These are phyloP conservation scores for Clitocybe nebularis DNA, from an alignment of 1,284 basidiomycete genomes.

Conservation along the genomic window DNA sequence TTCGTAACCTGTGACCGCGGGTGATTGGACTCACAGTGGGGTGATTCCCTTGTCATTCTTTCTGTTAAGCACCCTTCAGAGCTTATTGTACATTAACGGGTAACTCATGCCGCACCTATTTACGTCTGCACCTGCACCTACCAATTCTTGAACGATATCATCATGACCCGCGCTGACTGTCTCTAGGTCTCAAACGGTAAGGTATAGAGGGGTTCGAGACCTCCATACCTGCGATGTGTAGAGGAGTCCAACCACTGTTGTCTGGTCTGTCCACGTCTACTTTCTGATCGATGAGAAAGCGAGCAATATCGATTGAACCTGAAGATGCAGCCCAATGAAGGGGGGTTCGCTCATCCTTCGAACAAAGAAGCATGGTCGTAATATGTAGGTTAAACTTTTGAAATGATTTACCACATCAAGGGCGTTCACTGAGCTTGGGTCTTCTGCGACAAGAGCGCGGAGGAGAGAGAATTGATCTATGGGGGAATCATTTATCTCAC, in stretches of 20 bases:
- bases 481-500: constrained; percentile 6
- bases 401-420: constrained; percentile 57
- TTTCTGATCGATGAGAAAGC: constrained; percentile 71
- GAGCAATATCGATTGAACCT: constrained; percentile 64
- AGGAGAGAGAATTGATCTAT: constrained; percentile 77
- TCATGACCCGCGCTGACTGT: constrained; percentile 80
- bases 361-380: constrained; percentile 6
- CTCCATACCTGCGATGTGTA: constrained; percentile 78
- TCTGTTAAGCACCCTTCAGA: constrained; percentile 26
- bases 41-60: constrained; percentile 86
- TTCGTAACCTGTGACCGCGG: constrained; percentile 8
- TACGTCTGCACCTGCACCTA: constrained; percentile 83
- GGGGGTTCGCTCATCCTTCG: constrained; percentile 83
- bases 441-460: constrained; percentile 64
- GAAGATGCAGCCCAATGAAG: constrained; percentile 88
- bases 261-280: constrained; percentile 74
- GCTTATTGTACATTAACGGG: constrained; percentile 14
- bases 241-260: constrained; percentile 77
- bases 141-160: constrained; percentile 73
- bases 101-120: constrained; percentile 41
- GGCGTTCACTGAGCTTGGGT: constrained; percentile 64
- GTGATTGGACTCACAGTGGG: constrained; percentile 61
- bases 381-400: neutral
- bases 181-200: neutral
- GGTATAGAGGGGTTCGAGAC: neutral